Evolutionary conservation across 345 rosid genomes (phyloP).

Genomic region (Bretschneidera sinensis): DNA sequence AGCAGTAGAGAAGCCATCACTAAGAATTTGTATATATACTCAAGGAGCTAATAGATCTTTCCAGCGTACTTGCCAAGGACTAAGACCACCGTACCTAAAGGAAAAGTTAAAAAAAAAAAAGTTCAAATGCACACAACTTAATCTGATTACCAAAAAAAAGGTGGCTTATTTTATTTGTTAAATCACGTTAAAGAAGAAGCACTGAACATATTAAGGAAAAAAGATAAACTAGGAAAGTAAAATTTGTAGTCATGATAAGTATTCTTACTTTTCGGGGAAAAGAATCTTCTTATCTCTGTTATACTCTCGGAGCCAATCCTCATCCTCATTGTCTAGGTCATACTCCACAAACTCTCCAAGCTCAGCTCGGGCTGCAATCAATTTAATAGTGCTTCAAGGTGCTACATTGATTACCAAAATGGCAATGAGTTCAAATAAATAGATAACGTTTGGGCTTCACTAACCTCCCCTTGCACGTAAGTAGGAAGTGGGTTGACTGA

Average conservation of each 20-base stretch:
- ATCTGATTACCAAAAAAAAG: not conserved
- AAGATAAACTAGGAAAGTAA: no score
- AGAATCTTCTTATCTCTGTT: constrained; percentile 58
- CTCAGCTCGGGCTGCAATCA: constrained; percentile 84
- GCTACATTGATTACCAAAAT: not conserved
- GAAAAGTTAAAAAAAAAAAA: no score
- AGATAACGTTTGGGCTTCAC: constrained; percentile 12
- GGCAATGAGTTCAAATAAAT: not conserved
- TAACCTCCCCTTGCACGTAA: constrained; percentile 96
- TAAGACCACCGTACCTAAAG: not conserved
- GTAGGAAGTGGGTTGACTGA: constrained; percentile 77
- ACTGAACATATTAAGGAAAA: not conserved
- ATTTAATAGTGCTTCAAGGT: constrained; percentile 15
- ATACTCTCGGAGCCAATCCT: constrained; percentile 79
- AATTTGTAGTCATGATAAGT: not conserved
- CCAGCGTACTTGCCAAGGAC: not conserved
- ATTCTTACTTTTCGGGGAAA: constrained; percentile 57
- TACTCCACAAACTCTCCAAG: constrained; percentile 97
- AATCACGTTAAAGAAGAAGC: no score
- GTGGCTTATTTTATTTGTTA: no score
- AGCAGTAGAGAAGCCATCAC: not conserved
- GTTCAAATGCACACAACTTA: no score
- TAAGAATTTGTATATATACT: not conserved
- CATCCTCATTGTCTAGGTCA: constrained; percentile 97
- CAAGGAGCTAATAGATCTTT: not conserved